Evolutionary conservation across 257 asterid genomes (phyloP), one percentile per base, ranked within the genome.

Genomic region (Euphrasia confusa): DNA sequence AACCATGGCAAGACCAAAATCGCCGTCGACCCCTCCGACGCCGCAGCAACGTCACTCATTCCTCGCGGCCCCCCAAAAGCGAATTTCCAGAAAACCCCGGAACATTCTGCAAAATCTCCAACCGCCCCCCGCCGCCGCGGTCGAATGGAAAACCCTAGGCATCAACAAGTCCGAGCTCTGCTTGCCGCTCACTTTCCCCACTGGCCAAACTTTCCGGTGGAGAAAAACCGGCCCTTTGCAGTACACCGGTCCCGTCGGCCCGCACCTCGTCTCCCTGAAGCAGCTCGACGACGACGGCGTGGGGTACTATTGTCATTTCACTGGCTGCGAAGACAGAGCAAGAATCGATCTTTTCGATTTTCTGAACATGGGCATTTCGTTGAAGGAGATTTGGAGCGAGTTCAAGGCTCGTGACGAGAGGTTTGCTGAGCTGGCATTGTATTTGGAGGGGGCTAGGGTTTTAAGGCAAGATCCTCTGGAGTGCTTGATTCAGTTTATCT

Each of bases 131-230:
- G 32, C 74, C 64, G 61, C 75, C 72, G 52, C 52, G 40, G 4
- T 73, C 57, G 71, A 72, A 3, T 93, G 91, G 95, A 76, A 78
- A 10, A 87, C 89, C 68, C 80, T 87, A 80, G 68, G 85, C 56
- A 69, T 84, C 32, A 64, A 69, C 63, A 92, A 80, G 70, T 72
- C 91, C 14, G 99, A 92, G 72, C 91, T 92, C 63, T 83, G 83
- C 73, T 66, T 92, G 65, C 95, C 99, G 49, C 95, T 92, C 69
- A 92, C 96, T 17, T 86, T 92, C 71, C 99, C 99, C 60, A 92
- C 99, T 7, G 99, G 99, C 30, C 99, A 92, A 73, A 92, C 96
- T 2, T 92, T 92, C 86, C 81, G 94, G 71, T 92, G 95, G 96
- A 92, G 73, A 75, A 76, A 83, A 54, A 92, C 99, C 14, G 95